Evolutionary conservation across 306 rosid species (phyloP), one percentile per base, ranked within the genome.

Genomic region (Lupinus albus): DNA sequence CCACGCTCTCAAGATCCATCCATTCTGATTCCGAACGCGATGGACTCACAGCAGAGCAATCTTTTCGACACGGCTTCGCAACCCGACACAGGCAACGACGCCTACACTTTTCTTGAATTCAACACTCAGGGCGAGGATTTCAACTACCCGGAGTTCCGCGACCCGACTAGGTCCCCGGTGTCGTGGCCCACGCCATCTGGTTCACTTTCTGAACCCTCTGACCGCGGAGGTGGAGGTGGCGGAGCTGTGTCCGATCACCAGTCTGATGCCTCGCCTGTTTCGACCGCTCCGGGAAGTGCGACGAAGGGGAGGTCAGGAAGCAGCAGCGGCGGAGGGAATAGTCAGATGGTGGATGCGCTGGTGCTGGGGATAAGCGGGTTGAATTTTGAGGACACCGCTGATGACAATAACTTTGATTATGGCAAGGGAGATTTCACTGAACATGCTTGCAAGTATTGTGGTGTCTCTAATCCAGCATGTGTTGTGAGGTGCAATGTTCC

Each of bases 401-500:
- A 94, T 36, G 99, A 94, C 45, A 97, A 94, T 18, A 81, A 70
- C 69, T 90, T 73, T 9, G 99, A 88, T 53, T 91, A 71, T 51
- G 96, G 92, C 0, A 91, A 94, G 71, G 97, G 99, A 46, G 89
- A 94, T 84, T 94, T 94, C 69, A 88, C 96, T 3, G 99, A 90
- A 53, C 99, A 94, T 46, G 97, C 97, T 17, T 94, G 99, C 55
- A 82, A 97, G 68, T 94, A 94, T 78, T 94, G 99, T 17, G 99
- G 99, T 50, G 97, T 94, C 13, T 90, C 99, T 0, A 94, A 94
- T 39, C 99, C 99, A 1, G 97, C 97, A 0, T 94, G 99, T 58
- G 99, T 94, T 4, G 99, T 94, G 70, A 87, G 99, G 85, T 94
- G 99, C 74, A 94, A 94, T 53, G 99, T 94, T 15, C 99, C 99